phyloP scores from a whole-genome alignment of 345 rosid genomes.

The Carallia pectinifolia region DNA sequence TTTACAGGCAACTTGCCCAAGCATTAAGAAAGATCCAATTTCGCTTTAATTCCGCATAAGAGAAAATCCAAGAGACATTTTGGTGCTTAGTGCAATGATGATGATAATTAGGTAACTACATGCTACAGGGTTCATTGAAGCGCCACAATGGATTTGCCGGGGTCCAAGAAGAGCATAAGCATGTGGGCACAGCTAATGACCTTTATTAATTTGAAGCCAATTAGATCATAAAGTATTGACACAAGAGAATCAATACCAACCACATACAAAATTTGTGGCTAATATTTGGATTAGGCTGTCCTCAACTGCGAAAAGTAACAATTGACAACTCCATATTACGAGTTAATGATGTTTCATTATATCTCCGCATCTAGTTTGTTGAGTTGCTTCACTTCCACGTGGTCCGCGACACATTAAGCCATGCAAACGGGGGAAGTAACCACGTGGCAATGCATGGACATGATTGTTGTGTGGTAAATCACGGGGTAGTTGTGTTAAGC shows the following conservation, averaged over 20 bases:
- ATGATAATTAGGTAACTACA: not conserved
- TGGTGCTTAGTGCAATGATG: not conserved
- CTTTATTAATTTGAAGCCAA: not conserved
- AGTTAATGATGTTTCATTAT: not conserved
- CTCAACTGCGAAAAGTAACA: not conserved
- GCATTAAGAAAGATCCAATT: not conserved
- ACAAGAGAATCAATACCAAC: not conserved
- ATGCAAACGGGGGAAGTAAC: too few species aligned
- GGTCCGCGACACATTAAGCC: too few species aligned
- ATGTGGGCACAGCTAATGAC: not conserved
- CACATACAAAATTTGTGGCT: constrained; percentile 6
- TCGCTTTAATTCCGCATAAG: not conserved
- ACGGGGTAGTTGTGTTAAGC: too few species aligned
- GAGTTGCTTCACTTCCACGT: not conserved
- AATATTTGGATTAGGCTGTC: not conserved
- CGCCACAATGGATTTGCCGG: not conserved
- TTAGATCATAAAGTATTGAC: not conserved
- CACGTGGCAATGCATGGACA: too few species aligned
- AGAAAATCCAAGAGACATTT: not conserved
- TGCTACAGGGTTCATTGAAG: not conserved
- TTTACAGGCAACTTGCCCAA: too few species aligned
- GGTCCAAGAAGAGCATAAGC: not conserved
- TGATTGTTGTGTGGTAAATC: too few species aligned
- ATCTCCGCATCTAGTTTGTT: not conserved
- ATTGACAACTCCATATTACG: not conserved